Evolutionary conservation across 495 filamentous ascomycete species (phyloP).

Genomic region (Choiromyces venosus): DNA sequence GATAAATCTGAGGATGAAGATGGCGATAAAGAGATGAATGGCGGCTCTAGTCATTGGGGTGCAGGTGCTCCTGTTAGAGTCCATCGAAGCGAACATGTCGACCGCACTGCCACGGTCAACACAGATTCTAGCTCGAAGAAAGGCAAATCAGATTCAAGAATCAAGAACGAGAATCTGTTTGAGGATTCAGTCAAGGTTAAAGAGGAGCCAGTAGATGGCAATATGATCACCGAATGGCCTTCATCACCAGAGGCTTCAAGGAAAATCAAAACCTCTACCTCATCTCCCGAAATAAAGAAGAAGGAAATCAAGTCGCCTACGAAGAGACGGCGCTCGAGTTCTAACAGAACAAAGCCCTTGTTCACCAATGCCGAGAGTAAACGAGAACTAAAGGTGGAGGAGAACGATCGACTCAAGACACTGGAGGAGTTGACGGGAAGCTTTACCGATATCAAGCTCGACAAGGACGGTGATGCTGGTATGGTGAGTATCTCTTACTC

Average conservation of each 20-base stretch:
- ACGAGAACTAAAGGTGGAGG: constrained; percentile 36
- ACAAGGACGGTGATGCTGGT: constrained; percentile 25
- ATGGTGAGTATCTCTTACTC: constrained; percentile 15
- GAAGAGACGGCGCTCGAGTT: constrained; percentile 16
- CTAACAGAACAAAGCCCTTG: constrained; percentile 9
- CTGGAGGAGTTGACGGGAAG: constrained; percentile 35
- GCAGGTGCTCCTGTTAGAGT: constrained; percentile 37
- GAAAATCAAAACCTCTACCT: constrained; percentile 5
- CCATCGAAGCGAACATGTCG: constrained; percentile 30
- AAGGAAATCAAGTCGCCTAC: constrained; percentile 5
- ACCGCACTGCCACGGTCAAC: constrained; percentile 30
- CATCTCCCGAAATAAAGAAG: constrained; percentile 6
- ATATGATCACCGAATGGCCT: not conserved
- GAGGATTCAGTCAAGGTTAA: constrained; percentile 37
- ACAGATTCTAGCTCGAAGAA: constrained; percentile 34
- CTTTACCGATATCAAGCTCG: constrained; percentile 15
- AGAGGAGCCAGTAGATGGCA: constrained; percentile 30
- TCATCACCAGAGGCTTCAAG: constrained; percentile 5
- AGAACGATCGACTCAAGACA: constrained; percentile 31
- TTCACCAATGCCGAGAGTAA: constrained; percentile 27
- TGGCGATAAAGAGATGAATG: constrained; percentile 10
- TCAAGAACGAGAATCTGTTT: constrained; percentile 32
- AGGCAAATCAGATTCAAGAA: constrained; percentile 25
- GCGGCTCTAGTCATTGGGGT: constrained; percentile 17
- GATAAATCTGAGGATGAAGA: constrained; percentile 10